Base-by-base conservation (phyloP, 495 filamentous ascomycete species). In the Hapsidospora chrysogenum region DNA sequence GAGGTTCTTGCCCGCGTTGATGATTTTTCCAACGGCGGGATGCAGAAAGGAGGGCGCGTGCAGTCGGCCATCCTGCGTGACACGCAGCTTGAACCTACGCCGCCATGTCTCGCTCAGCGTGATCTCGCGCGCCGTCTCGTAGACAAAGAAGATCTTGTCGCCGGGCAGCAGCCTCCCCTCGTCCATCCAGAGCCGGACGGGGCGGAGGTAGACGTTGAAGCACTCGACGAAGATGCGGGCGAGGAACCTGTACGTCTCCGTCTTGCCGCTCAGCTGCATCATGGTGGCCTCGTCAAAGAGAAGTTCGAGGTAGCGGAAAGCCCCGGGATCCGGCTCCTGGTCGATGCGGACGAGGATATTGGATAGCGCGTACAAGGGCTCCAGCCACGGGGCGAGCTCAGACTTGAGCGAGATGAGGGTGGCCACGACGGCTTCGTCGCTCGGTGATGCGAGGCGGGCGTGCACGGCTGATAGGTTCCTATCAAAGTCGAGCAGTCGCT, bases 1-100 rank as follows among this genome's bases (percentile, higher is more conserved):
- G 40, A 85, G 76, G 45, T 76, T 89, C 50, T 95, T 94, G 0
- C 89, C 87, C 3, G 81, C 76, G 0, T 73, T 83, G 38, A 93
- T 84, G 17, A 94, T 80, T 39, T 72, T 79, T 9, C 60, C 50
- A 1, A 71, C 72, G 1, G 74, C 67, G 1, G 72, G 61, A 26
- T 74, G 70, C 5, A 95, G 61, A 38, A 94, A 93, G 4, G 53
- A 64, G 0, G 86, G 87, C 8, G 77, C 72, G 44, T 76, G 71
- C 1, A 80, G 51, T 0, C 48, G 46, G 18, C 70, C 69, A 17
- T 70, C 53, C 5, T 60, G 52, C 13, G 72, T 69, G 6, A 53
- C 55, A 4, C 66, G 62, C 2, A 94, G 53, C 10, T 66, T 61
- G 44, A 74, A 93, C 50, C 77, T 78, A 36, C 79, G 61, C 41